Percentiles rank a stretch among this genome's conserved stretches.
Conservation (phyloP, 2,329 filamentous ascomycete genomes). For the Fusarium napiforme region DNA sequence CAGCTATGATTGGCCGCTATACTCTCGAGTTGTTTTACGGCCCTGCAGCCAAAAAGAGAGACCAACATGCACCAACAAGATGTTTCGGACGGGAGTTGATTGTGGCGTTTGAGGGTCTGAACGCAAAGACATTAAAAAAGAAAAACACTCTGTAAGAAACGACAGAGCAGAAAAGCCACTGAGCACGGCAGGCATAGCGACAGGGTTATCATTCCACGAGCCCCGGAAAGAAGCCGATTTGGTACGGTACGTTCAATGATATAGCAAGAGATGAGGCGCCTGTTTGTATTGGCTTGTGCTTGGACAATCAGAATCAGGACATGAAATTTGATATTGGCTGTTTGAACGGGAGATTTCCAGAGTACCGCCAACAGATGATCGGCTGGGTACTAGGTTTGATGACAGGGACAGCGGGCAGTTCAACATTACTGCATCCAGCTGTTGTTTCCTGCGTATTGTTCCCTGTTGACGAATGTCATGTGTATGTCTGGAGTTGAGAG, state of each 20-base stretch:
- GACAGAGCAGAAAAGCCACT: constrained; percentile 5
- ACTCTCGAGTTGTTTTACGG: constrained; percentile 4
- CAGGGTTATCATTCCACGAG: not conserved
- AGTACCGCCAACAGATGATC: not conserved
- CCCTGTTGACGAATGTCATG: constrained; percentile 25
- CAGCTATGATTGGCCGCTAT: constrained; percentile 1
- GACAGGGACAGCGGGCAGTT: constrained; percentile 21
- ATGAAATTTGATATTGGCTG: not conserved
- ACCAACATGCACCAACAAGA: constrained; percentile 6
- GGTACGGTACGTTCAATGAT: not conserved
- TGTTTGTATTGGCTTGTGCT: not conserved
- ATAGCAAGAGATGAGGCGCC: not conserved
- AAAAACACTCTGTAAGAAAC: constrained; percentile 7
- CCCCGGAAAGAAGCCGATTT: constrained; percentile 19
- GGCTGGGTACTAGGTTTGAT: not conserved
- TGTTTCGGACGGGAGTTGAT: constrained; percentile 13
- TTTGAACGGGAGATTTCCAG: constrained; percentile 6
- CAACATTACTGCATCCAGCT: not conserved
- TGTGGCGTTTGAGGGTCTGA: constrained; percentile 28
- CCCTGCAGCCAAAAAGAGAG: constrained; percentile 6
- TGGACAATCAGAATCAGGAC: not conserved
- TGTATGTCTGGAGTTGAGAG: not conserved
- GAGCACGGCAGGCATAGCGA: constrained; percentile 11
- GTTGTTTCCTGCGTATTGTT: constrained; percentile 1
- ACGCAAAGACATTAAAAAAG: constrained; percentile 4